phyloP scores from a whole-genome alignment of 148 eudicot genomes.

The Chenopodium album region DNA sequence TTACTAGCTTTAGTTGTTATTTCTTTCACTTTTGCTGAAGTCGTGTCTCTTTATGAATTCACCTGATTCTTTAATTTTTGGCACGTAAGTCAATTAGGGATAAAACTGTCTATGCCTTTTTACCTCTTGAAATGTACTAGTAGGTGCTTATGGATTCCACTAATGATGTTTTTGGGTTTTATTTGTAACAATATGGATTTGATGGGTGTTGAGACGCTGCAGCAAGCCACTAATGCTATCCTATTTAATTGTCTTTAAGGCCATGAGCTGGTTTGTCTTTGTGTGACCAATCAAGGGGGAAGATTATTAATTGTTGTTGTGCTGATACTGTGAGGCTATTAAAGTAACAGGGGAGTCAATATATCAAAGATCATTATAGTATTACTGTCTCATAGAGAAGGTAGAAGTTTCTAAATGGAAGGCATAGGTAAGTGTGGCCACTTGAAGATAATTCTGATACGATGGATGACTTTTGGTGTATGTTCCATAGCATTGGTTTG shows the following conservation, averaged over 20 bases:
- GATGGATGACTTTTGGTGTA: no score
- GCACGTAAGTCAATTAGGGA: neutral
- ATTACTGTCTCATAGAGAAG: no score
- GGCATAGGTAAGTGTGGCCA: no score
- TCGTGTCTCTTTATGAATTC: neutral
- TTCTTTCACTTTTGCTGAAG: neutral
- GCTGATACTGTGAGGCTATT: neutral
- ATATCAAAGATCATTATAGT: neutral
- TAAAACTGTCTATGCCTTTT: neutral
- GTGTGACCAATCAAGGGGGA: neutral
- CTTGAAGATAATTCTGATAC: no score
- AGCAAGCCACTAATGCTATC: neutral
- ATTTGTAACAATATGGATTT: neutral
- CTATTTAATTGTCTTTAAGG: neutral
- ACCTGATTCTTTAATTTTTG: neutral
- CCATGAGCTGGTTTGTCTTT: neutral
- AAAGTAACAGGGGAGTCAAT: neutral
- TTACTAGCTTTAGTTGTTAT: no score
- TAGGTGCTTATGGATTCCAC: neutral
- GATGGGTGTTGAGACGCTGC: neutral
- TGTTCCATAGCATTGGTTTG: no score
- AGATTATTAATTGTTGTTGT: no score
- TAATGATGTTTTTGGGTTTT: neutral
- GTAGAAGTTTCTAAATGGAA: no score
- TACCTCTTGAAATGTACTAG: neutral